These are phyloP conservation scores for Sporisorium scitamineum DNA, from an alignment of 1,284 basidiomycete genomes.

Conservation along the genomic window DNA sequence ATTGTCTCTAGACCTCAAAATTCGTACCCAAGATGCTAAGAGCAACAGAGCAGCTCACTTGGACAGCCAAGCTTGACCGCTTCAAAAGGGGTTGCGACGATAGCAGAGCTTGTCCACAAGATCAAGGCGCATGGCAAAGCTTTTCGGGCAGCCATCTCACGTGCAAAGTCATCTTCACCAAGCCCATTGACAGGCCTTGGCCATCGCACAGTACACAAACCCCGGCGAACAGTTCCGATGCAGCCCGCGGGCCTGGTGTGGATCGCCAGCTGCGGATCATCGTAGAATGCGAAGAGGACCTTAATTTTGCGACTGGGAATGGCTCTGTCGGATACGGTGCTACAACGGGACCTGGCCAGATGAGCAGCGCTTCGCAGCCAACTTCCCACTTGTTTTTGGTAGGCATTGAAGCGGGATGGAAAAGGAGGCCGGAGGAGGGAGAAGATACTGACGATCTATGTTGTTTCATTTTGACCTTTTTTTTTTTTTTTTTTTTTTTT, in stretches of 20 bases:
- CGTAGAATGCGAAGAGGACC: constrained; percentile 16
- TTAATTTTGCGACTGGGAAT: not conserved
- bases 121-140: constrained; percentile 21
- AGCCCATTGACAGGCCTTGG: constrained; percentile 22
- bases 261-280: constrained; percentile 25
- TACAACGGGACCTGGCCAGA: not conserved
- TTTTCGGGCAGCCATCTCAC: constrained; percentile 29
- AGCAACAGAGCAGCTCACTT: constrained; percentile 25
- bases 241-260: not conserved
- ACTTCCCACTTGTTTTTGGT: constrained; percentile 19
- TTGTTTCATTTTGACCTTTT: not conserved
- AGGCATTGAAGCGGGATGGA: not conserved
- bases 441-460: not conserved
- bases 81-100: constrained; percentile 20
- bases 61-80: constrained; percentile 19
- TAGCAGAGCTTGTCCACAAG: not conserved
- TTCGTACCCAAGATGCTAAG: not conserved
- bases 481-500: not conserved
- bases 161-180: constrained; percentile 26
- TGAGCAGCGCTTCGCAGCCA: constrained; percentile 13
- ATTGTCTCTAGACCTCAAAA: too few relatives aligned
- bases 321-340: not conserved
- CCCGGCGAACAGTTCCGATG: not conserved
- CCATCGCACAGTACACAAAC: not conserved
- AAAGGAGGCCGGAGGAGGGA: not conserved